Base-by-base conservation (phyloP, 2,329 filamentous ascomycete species). In the Madurella fahalii region DNA sequence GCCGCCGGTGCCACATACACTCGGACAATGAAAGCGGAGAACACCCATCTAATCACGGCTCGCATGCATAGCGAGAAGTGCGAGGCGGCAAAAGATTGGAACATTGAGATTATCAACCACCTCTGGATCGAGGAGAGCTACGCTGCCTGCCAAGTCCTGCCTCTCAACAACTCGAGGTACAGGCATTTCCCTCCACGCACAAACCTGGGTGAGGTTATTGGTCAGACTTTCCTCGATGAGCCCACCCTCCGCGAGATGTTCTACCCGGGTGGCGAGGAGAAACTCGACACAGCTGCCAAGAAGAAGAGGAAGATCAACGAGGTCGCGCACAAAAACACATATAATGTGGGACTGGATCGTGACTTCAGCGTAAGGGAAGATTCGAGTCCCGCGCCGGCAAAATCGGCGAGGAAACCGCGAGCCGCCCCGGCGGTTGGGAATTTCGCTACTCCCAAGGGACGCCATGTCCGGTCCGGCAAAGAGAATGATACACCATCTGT, bases 101-200 rank as follows among this genome's bases (percentile, higher is more conserved):
- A 87, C 50, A 86, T 97, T 52, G 77, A 90, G 53, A 87, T 96
- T 64, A 77, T 96, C 64, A 99, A 97, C 69, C 94, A 99, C 68
- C 78, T 99, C 1, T 99, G 94, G 94, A 80, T 99, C 44, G 94
- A 99, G 70, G 94, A 99, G 67, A 95, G 91, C 71, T 99, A 97
- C 67, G 90, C 93, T 1, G 90, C 88, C 68, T 96, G 91, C 74
- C 81, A 88, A 65, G 75, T 87, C 54, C 87, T 90, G 67, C 82
- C 83, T 0, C 74, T 92, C 18, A 87, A 87, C 4, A 82, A 89
- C 49, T 77, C 81, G 9, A 86, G 87, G 59, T 99, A 95, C 68
- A 90, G 82, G 1, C 86, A 91, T 67, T 99, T 97, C 62, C 94
- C 94, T 15, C 80, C 81, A 11, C 82, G 91, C 53, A 97, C 93